A percentile compares a stretch with the other conserved stretches of the same genome.
Conservation (phyloP, 2,329 filamentous ascomycete species). For the Pseudogymnoascus sp. region DNA sequence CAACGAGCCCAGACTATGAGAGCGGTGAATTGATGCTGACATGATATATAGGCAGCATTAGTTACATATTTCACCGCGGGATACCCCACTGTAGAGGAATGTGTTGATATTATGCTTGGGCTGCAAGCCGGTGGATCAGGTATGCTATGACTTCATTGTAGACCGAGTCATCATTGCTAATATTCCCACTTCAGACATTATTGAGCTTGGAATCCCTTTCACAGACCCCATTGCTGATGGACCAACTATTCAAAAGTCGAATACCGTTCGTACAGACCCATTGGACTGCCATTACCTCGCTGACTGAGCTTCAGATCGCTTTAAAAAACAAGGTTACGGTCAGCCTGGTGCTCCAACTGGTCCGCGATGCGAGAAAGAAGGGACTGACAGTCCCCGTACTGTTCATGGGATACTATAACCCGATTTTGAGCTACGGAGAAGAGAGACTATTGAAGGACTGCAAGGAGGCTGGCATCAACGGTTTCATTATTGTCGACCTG, state of each 20-base stretch:
- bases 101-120: slow-evolving; percentile 73
- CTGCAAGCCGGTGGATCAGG: slow-evolving; percentile 90
- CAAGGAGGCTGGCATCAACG: slow-evolving; percentile 78
- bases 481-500: slow-evolving; percentile 93
- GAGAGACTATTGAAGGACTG: slow-evolving; percentile 80
- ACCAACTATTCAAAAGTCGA: slow-evolving; percentile 91
- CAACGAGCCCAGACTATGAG: background rate
- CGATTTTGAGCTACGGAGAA: slow-evolving; percentile 87
- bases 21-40: slow-evolving; percentile 11
- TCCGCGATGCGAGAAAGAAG: slow-evolving; percentile 67
- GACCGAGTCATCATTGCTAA: slow-evolving; percentile 1
- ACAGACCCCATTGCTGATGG: slow-evolving; percentile 98
- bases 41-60: slow-evolving; percentile 47
- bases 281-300: slow-evolving; percentile 8
- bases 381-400: slow-evolving; percentile 78
- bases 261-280: slow-evolving; percentile 53
- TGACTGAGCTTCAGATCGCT: slow-evolving; percentile 45
- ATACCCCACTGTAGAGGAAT: slow-evolving; percentile 75
- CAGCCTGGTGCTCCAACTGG: slow-evolving; percentile 69
- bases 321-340: slow-evolving; percentile 85
- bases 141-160: slow-evolving; percentile 35
- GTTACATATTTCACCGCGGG: slow-evolving; percentile 96
- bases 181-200: slow-evolving; percentile 57
- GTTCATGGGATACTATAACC: slow-evolving; percentile 99
- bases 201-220: slow-evolving; percentile 93